Percentiles rank a stretch among this genome's conserved stretches.
Evolutionary conservation across 768 basidiomycete species (phyloP).

Genomic region (Pluteus cervinus): DNA sequence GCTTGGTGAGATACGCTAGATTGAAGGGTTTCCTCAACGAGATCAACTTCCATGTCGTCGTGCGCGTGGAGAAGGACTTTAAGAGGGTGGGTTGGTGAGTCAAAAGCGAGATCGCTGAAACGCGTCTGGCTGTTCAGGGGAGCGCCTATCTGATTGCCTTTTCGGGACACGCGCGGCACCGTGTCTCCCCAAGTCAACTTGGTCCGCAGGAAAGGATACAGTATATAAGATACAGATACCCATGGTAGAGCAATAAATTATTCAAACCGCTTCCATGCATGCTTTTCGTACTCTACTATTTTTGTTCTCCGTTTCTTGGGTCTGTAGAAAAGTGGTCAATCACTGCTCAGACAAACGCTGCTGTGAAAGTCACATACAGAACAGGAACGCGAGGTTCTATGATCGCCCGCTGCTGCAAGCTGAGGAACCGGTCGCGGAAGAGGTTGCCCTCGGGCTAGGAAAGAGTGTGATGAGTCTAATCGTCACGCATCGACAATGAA

Average conservation of each 20-base stretch:
- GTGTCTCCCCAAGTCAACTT: no score
- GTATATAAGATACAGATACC: constrained; percentile 6
- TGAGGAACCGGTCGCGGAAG: constrained; percentile 84
- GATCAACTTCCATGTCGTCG: constrained; percentile 8
- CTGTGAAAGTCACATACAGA: constrained; percentile 42
- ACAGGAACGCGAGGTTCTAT: constrained; percentile 83
- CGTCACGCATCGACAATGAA: background rate
- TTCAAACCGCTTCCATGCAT: constrained; percentile 74
- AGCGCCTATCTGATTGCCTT: no score
- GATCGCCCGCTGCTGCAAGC: constrained; percentile 81
- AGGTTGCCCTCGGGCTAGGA: constrained; percentile 86
- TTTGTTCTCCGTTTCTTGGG: constrained; percentile 46
- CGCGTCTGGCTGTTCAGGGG: no score
- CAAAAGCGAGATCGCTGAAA: background rate
- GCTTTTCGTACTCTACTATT: constrained; percentile 68
- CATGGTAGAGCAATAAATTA: constrained; percentile 11
- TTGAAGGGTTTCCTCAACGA: constrained; percentile 4
- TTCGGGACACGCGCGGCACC: no score
- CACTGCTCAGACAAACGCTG: no score
- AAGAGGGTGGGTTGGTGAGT: background rate
- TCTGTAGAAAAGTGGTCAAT: constrained; percentile 22
- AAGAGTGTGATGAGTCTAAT: constrained; percentile 4
- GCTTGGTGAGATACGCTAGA: constrained; percentile 4
- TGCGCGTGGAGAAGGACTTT: background rate
- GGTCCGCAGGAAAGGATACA: no score